These are phyloP conservation scores for Pythium pectinolyticum DNA, from an alignment of 352 stramenopile genomes.

Conservation along the genomic window DNA sequence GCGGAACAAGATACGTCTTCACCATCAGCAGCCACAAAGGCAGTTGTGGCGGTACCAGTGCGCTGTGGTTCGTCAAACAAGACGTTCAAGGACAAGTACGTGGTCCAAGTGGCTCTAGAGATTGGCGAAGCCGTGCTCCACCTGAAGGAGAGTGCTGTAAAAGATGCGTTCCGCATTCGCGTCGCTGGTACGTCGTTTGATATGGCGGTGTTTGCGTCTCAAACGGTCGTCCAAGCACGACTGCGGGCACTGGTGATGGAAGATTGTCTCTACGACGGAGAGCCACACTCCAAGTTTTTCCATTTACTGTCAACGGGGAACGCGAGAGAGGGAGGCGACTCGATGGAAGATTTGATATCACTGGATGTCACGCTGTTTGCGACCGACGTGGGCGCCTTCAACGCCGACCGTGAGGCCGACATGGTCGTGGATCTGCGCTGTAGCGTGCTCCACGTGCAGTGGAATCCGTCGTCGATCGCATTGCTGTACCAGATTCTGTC, in stretches of 20 bases:
- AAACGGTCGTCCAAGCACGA: slow-evolving; percentile 49
- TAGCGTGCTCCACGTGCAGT: slow-evolving; percentile 76
- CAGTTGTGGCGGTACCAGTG: too few relatives aligned
- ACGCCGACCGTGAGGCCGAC: slow-evolving; percentile 26
- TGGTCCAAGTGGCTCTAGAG: slow-evolving; percentile 49
- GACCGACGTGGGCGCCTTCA: slow-evolving; percentile 10
- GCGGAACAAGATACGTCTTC: not conserved
- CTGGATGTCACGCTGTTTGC: slow-evolving; percentile 50
- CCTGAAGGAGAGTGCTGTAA: slow-evolving; percentile 42
- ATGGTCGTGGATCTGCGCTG: slow-evolving; percentile 58
- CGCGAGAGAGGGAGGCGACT: slow-evolving; percentile 6
- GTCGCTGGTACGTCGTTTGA: slow-evolving; percentile 51
- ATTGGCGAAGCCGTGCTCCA: slow-evolving; percentile 57
- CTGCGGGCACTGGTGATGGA: slow-evolving; percentile 67
- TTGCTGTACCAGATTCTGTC: slow-evolving; percentile 71
- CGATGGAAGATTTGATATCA: slow-evolving; percentile 45
- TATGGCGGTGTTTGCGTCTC: slow-evolving; percentile 42
- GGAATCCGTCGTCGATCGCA: slow-evolving; percentile 83
- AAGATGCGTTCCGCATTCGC: slow-evolving; percentile 55
- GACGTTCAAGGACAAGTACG: slow-evolving; percentile 38
- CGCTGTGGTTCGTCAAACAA: not conserved
- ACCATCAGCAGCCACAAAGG: not conserved
- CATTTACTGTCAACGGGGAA: slow-evolving; percentile 64
- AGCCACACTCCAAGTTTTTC: slow-evolving; percentile 59
- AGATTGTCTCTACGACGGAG: slow-evolving; percentile 53